Evolutionary conservation across 2,329 filamentous ascomycete genomes (phyloP).

Genomic region (Clarireedia hainanense): DNA sequence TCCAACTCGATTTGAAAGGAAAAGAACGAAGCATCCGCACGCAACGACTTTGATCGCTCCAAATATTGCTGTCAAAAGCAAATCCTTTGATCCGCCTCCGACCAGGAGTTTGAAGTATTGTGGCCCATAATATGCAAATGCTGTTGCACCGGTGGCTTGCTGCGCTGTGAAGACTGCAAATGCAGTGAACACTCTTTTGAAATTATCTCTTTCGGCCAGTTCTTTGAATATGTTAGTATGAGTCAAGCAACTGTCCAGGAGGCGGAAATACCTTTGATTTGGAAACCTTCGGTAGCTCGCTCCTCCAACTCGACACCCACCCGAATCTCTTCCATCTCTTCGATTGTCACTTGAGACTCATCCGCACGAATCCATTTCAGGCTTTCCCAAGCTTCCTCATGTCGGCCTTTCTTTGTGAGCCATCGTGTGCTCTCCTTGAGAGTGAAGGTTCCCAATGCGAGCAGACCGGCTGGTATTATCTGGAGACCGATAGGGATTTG

Average conservation of each 20-base stretch:
- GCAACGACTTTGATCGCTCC: slow-evolving; percentile 44
- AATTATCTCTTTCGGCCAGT: slow-evolving; percentile 10
- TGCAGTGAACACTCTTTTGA: slow-evolving; percentile 21
- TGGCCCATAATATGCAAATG: slow-evolving; percentile 43
- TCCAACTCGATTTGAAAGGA: slow-evolving; percentile 41
- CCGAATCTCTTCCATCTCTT: slow-evolving; percentile 37
- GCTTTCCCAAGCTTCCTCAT: slow-evolving; percentile 39
- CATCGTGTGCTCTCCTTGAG: slow-evolving; percentile 42
- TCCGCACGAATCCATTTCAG: slow-evolving; percentile 45
- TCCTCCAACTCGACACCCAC: slow-evolving; percentile 41
- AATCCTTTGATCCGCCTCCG: slow-evolving; percentile 38
- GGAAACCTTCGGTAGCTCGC: slow-evolving; percentile 35
- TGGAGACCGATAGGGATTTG: slow-evolving; percentile 38
- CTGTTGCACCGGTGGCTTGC: slow-evolving; percentile 44
- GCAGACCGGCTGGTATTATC: slow-evolving; percentile 38
- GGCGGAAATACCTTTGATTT: neutral
- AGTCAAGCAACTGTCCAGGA: neutral
- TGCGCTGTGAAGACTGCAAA: slow-evolving; percentile 15
- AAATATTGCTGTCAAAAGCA: slow-evolving; percentile 45
- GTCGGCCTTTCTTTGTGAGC: slow-evolving; percentile 38
- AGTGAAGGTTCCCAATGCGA: slow-evolving; percentile 41
- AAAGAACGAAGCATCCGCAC: slow-evolving; percentile 44
- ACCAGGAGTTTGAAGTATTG: slow-evolving; percentile 42
- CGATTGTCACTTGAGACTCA: slow-evolving; percentile 30
- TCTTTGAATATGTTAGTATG: neutral